A percentile compares a stretch with the other conserved stretches of the same genome.
Evolutionary conservation across 768 basidiomycete genomes (phyloP).

Genomic region (Termitomyces bulborhizus): DNA sequence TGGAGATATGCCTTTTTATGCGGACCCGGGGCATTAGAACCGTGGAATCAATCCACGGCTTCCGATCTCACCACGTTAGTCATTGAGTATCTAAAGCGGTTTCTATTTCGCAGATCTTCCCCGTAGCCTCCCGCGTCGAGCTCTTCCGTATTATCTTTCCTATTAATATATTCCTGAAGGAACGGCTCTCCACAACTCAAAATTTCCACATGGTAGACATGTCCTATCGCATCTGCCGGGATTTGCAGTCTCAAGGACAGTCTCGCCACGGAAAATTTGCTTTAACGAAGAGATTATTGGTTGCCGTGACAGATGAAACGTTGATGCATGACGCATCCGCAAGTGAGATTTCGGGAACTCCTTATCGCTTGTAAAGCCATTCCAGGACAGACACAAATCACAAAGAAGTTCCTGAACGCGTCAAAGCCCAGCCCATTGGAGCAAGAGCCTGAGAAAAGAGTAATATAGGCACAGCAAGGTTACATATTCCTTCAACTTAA

Average conservation of each 20-base stretch:
- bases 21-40: constrained; percentile 20
- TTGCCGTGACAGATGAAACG: background rate
- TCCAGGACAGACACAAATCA: background rate
- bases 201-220: constrained; percentile 31
- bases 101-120: constrained; percentile 7
- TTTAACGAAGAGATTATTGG: background rate
- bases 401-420: constrained; percentile 1
- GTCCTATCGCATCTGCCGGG: constrained; percentile 18
- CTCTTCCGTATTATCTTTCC: background rate
- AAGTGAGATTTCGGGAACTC: background rate
- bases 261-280: background rate
- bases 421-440: constrained; percentile 16
- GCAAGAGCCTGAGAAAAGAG: constrained; percentile 10
- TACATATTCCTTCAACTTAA: background rate
- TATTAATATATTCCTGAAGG: background rate
- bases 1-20: constrained; percentile 27
- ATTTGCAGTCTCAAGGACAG: constrained; percentile 8
- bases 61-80: constrained; percentile 32
- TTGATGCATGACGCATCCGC: background rate
- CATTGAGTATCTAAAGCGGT: constrained; percentile 12
- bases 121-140: constrained; percentile 5
- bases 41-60: constrained; percentile 33
- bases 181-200: background rate
- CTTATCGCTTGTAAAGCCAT: background rate
- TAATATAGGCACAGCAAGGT: background rate